Evolutionary conservation across 108 stramenopile genomes (phyloP).

Genomic region (Cyclostephanos tholiformis): DNA sequence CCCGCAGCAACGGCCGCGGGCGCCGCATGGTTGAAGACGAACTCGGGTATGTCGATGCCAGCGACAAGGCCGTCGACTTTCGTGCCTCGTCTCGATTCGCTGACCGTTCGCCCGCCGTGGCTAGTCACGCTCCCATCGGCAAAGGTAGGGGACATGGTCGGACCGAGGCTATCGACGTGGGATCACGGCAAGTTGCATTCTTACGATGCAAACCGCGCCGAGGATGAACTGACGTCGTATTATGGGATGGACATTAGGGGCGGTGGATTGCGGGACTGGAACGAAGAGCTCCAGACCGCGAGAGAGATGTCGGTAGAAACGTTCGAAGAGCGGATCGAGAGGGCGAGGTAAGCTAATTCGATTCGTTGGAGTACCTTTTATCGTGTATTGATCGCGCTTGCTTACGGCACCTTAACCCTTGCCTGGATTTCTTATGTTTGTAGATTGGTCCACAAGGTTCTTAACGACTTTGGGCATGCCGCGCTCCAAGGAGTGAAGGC

Average conservation of each 20-base stretch:
- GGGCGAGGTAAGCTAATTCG: constrained; percentile 57
- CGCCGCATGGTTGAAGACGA: constrained; percentile 36
- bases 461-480: constrained; percentile 92
- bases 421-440: neutral
- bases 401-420: neutral
- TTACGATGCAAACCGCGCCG: constrained; percentile 63
- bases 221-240: constrained; percentile 71
- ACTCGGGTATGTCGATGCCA: constrained; percentile 15
- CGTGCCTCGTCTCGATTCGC: constrained; percentile 62
- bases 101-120: constrained; percentile 75
- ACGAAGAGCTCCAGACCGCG: constrained; percentile 92
- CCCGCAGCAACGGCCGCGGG: constrained; percentile 56
- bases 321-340: constrained; percentile 74
- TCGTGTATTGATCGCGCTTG: neutral
- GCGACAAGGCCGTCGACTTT: constrained; percentile 35
- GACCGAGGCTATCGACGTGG: constrained; percentile 31
- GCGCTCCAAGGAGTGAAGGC: constrained; percentile 80
- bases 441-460: constrained; percentile 83
- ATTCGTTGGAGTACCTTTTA: neutral
- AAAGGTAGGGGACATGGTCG: constrained; percentile 31
- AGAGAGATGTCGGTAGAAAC: constrained; percentile 79
- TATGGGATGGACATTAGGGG: constrained; percentile 89
- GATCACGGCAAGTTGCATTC: constrained; percentile 51
- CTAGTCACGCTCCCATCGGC: constrained; percentile 57
- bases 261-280: constrained; percentile 92